Percentiles rank a stretch among this genome's conserved stretches.
Conservation (phyloP, 352 stramenopile genomes). For the Pythium angustatum region DNA sequence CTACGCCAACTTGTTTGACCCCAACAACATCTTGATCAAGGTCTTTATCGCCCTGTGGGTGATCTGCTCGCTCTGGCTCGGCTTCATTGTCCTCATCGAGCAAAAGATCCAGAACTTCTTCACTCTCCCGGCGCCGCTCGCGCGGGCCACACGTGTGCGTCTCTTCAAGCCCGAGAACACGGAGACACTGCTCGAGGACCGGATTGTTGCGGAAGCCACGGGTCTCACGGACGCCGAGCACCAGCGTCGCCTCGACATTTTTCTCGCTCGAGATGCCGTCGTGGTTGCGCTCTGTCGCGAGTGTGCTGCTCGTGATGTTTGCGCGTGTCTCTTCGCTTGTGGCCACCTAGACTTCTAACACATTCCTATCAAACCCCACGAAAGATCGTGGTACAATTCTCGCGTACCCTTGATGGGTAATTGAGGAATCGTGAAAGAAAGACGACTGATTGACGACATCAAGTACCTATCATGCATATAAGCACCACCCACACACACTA, state of each 20-base stretch:
- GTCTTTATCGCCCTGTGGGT: constrained; percentile 32
- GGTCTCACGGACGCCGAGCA: constrained; percentile 29
- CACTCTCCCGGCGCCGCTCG: constrained; percentile 22
- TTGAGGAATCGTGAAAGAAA: too few relatives aligned
- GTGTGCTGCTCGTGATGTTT: too few relatives aligned
- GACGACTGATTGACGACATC: too few relatives aligned
- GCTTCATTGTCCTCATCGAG: constrained; percentile 28
- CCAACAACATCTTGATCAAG: constrained; percentile 35
- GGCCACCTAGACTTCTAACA: too few relatives aligned
- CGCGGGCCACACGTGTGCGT: constrained; percentile 18
- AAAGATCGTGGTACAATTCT: too few relatives aligned
- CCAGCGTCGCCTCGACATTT: constrained; percentile 26
- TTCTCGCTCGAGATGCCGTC: constrained; percentile 38
- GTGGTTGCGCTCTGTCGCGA: constrained; percentile 24
- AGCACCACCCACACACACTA: too few relatives aligned
- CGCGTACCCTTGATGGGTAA: too few relatives aligned
- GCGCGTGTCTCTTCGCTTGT: too few relatives aligned
- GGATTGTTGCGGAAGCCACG: constrained; percentile 26
- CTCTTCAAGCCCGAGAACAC: constrained; percentile 34
- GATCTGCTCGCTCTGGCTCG: constrained; percentile 29
- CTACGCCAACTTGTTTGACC: constrained; percentile 30
- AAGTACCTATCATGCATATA: too few relatives aligned
- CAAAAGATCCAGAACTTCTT: constrained; percentile 36
- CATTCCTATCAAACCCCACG: too few relatives aligned
- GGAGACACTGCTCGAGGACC: constrained; percentile 28